Conservation (phyloP, 2,329 filamentous ascomycete species). For the Ophiobolus disseminans region DNA sequence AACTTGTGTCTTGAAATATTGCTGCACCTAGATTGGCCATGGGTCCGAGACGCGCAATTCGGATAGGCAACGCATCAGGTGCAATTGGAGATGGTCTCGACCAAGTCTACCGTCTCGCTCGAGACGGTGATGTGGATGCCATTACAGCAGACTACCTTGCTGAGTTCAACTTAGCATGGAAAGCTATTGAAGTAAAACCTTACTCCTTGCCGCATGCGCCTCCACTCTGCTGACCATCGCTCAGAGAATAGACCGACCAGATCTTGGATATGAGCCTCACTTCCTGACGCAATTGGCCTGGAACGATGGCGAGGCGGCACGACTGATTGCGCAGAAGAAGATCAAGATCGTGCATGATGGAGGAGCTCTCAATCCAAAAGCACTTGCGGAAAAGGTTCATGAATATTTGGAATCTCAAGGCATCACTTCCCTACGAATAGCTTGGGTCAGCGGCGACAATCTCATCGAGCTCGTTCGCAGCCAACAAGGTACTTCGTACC, state of each 20-base stretch:
- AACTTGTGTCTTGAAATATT: too few relatives aligned
- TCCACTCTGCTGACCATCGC: too few relatives aligned
- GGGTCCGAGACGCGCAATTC: too few relatives aligned
- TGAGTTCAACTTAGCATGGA: too few relatives aligned
- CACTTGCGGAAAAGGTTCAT: conserved; percentile 54
- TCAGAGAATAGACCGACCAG: conserved; percentile 38
- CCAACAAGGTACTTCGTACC: background rate
- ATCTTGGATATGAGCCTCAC: conserved; percentile 40
- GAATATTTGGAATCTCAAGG: conserved; percentile 17
- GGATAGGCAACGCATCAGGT: too few relatives aligned
- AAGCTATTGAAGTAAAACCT: too few relatives aligned
- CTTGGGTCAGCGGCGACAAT: background rate
- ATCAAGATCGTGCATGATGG: conserved; percentile 65
- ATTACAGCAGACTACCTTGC: too few relatives aligned
- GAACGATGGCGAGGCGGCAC: conserved; percentile 29
- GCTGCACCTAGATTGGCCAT: too few relatives aligned
- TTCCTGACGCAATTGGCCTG: conserved; percentile 41
- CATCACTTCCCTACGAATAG: background rate
- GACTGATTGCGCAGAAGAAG: conserved; percentile 50
- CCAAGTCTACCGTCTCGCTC: too few relatives aligned
- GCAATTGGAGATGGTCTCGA: too few relatives aligned
- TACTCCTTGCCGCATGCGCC: too few relatives aligned
- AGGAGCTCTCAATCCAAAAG: conserved; percentile 61
- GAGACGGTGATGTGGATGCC: too few relatives aligned
- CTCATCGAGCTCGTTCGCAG: background rate